Base-by-base conservation (phyloP, 768 basidiomycete genomes). In the Tephrocybe sp. region DNA sequence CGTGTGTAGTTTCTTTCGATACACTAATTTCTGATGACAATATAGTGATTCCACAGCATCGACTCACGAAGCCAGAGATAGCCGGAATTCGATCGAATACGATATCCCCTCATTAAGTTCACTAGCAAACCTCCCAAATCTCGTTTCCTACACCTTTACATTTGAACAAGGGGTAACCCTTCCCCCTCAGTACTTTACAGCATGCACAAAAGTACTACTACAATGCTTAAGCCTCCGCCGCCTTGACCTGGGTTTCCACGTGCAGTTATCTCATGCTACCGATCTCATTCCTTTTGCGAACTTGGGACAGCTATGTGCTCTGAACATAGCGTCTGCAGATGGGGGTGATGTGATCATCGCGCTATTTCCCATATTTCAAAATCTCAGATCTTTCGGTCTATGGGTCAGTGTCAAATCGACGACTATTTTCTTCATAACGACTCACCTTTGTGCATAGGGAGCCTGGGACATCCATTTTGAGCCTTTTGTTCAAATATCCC, bases 241-340 rank as follows among this genome's bases (percentile, higher is more conserved):
- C 12, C 48, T 48, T 12, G 39, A 48, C 19, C 30, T 50, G 35
- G 41, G 34, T 6, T 50, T 50, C 16, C 41, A 50, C 9, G 7
- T 50, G 14, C 23, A 50, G 9, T 31, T 19, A 20, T 6, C 20
- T 9, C 49, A 50, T 26, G 34, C 36, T 10, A 14, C 8, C 12
- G 34, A 22, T 16, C 49, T 51, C n/a, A 31, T 45, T n/a, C 12
- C 30, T 16, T 14, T 51, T 23, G 35, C 36, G 16, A 26, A 26
- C n/a, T n/a, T n/a, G 26, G 35, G 36, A 4, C 49, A 32, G 16
- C 34, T 51, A 30, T 44, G 34, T 11, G 23, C 34, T 10, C 19
- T 51, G 17, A 51, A 26, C 36, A 39, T 51, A 26, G 42, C 22
- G 5, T 51, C 49, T 17, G 22, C 39, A 17, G 49, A 51, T 32